Conservation (phyloP, 2,329 filamentous ascomycete species). For the Cladosporium velox region DNA sequence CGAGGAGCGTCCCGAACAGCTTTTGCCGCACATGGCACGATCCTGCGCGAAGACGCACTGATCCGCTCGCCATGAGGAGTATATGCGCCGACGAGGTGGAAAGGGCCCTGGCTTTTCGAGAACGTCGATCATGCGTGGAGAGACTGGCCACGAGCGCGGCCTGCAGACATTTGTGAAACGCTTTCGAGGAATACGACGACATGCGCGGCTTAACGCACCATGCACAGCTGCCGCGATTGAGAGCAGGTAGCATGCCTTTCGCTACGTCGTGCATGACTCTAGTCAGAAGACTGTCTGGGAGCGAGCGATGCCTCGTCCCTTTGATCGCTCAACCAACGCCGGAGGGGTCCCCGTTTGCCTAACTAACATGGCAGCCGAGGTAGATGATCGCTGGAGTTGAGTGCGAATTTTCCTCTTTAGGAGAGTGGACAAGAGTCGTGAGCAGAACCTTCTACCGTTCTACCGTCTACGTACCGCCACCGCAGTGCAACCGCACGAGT, state of each 20-base stretch:
- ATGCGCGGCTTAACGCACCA: conserved; percentile 10
- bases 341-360: conserved; percentile 6
- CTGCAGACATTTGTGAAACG: conserved; percentile 20
- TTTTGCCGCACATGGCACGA: conserved; percentile 20
- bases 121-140: conserved; percentile 19
- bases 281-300: neutral
- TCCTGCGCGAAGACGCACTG: conserved; percentile 21
- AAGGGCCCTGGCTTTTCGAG: conserved; percentile 22
- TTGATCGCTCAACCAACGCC: neutral
- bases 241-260: conserved; percentile 3
- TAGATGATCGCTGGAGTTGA: neutral
- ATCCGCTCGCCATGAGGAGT: conserved; percentile 28
- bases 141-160: conserved; percentile 20
- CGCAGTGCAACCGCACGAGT: conserved; percentile 14
- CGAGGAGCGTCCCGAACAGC: conserved; percentile 22
- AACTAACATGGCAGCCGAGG: conserved; percentile 3
- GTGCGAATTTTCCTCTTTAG: conserved; percentile 15
- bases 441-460: neutral
- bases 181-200: neutral
- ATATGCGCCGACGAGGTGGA: conserved; percentile 28
- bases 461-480: neutral
- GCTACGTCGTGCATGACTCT: conserved; percentile 7
- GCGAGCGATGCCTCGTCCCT: conserved; percentile 4
- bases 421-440: conserved; percentile 12
- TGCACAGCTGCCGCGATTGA: conserved; percentile 6